Base-by-base conservation (phyloP, 306 rosid species). In the Pachyrhizus erosus region DNA sequence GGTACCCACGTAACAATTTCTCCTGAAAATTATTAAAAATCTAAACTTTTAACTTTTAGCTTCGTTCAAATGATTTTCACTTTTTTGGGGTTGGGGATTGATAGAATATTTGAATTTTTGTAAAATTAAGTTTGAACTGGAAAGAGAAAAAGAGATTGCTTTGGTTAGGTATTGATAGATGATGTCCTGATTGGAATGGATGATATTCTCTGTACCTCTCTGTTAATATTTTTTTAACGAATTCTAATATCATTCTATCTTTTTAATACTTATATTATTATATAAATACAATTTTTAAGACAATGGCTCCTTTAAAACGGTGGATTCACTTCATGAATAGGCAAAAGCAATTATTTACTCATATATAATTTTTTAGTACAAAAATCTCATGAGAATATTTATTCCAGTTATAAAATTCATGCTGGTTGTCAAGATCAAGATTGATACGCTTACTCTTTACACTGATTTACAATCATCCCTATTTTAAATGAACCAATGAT, bases 1-100 rank as follows among this genome's bases (percentile, higher is more conserved):
- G 94, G 96, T 91, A 78, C 73, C 48, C 55, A 51, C 74, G 7
- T 42, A 3, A n/a, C 61, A 5, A 5, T 65, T 80, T 62, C 26
- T 7, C 7, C 0, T 14, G 11, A 27, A 7, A 14, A 21, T 7
- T 46, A 23, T 13, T 27, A 3, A 80, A 84, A 75, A 57, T 43
- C 8, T 60, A 0, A 79, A 29, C 71, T 82, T 79, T 78, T 0
- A 3, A 8, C 31, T 5, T 14, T 42, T 72, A 3, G 26, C 39
- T 42, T 73, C 31, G 9, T 29, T 26, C 9, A 3, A 17, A 21
- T 15, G 15, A 29, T 57, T 78, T 77, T 70, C 55, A 42, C 29
- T 42, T 21, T 49, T 65, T 7, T 0, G 49, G 73, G 49, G 51
- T 9, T 1, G 12, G 14, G 23, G 54, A 12, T 58, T 83, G 20